A percentile compares a stretch with the other conserved stretches of the same genome.
phyloP scores from a whole-genome alignment of 2,329 filamentous ascomycete genomes.

The Teratosphaeriaceae sp. region DNA sequence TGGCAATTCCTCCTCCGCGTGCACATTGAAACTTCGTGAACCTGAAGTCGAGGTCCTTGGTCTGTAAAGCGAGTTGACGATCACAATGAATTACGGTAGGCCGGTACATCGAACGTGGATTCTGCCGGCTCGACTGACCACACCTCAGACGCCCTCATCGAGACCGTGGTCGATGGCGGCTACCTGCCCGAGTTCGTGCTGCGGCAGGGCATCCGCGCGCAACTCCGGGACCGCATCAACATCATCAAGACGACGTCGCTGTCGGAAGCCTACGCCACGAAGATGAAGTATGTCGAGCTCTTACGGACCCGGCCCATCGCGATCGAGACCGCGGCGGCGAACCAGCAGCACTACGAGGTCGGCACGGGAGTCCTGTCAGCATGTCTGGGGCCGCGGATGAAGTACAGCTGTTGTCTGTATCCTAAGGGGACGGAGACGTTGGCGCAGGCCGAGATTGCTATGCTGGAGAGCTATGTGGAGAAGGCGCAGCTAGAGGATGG shows the following conservation, averaged over 20 bases:
- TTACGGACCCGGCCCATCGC: slow-evolving; percentile 59
- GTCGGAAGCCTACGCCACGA: slow-evolving; percentile 48
- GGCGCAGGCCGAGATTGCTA: slow-evolving; percentile 58
- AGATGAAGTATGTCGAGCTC: slow-evolving; percentile 57
- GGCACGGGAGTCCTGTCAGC: slow-evolving; percentile 56
- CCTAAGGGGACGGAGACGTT: slow-evolving; percentile 56
- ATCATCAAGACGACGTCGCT: slow-evolving; percentile 51
- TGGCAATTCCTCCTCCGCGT: too few species aligned
- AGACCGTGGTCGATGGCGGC: slow-evolving; percentile 57
- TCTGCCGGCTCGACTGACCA: not conserved
- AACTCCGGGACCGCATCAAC: slow-evolving; percentile 54
- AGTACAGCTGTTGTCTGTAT: slow-evolving; percentile 64
- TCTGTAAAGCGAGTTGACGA: too few species aligned
- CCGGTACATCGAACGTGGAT: not conserved
- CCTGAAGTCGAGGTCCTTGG: too few species aligned
- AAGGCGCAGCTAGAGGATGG: slow-evolving; percentile 54
- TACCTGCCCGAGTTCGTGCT: slow-evolving; percentile 58
- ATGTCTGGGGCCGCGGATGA: slow-evolving; percentile 62
- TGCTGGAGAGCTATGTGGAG: slow-evolving; percentile 58
- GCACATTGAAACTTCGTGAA: too few species aligned
- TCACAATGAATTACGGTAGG: slow-evolving; percentile 20
- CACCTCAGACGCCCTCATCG: slow-evolving; percentile 33
- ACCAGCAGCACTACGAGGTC: slow-evolving; percentile 67
- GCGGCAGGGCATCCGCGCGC: slow-evolving; percentile 58
- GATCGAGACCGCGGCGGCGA: slow-evolving; percentile 59